Conservation (phyloP, 768 basidiomycete species). For the Lepiota subincarnata region DNA sequence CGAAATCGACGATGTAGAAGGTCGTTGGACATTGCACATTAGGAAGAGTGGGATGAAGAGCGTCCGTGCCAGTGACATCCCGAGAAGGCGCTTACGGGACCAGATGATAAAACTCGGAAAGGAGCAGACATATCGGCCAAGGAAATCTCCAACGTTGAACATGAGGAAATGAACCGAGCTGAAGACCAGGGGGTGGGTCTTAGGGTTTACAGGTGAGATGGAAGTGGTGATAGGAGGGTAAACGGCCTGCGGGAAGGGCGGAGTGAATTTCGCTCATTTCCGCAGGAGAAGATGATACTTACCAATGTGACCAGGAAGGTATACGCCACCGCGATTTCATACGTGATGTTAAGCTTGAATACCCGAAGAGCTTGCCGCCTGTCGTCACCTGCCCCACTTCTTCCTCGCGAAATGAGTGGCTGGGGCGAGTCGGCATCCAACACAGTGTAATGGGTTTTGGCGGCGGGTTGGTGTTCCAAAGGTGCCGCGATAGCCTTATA, state of each 20-base stretch:
- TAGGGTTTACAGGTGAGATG: conserved; percentile 60
- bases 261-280: conserved; percentile 6
- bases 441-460: conserved; percentile 17
- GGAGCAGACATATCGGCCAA: conserved; percentile 66
- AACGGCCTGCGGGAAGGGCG: conserved; percentile 53
- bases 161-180: conserved; percentile 71
- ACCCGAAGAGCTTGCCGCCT: conserved; percentile 44
- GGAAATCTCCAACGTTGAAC: conserved; percentile 70
- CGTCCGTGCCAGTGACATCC: conserved; percentile 63
- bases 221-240: conserved; percentile 85
- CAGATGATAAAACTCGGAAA: conserved; percentile 64
- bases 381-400: conserved; percentile 24
- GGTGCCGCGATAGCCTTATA: conserved; percentile 54
- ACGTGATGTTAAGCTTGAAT: conserved; percentile 60
- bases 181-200: conserved; percentile 80
- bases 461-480: conserved; percentile 35
- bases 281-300: conserved; percentile 22
- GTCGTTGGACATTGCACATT: conserved; percentile 78
- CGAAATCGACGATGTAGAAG: conserved; percentile 24
- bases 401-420: conserved; percentile 14
- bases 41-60: conserved; percentile 85
- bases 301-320: conserved; percentile 81
- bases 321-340: conserved; percentile 70
- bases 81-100: conserved; percentile 58
- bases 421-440: conserved; percentile 17